phyloP scores from a whole-genome alignment of 2,329 filamentous ascomycete species.

The Amauroascus verrucosus region DNA sequence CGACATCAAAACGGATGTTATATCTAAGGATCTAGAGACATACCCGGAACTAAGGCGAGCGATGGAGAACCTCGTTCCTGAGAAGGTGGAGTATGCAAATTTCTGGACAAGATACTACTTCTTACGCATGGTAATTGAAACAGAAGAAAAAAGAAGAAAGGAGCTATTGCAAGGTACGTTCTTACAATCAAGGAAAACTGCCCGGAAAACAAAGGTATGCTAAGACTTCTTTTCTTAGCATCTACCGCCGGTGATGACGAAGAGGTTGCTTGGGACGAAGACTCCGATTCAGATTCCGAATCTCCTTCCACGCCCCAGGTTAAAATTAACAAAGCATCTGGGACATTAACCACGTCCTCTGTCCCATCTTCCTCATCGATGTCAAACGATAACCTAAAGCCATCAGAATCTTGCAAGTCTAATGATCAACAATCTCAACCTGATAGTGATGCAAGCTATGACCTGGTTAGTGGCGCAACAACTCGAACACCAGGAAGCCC shows the following conservation, averaged over 20 bases:
- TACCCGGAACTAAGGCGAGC: conserved; percentile 75
- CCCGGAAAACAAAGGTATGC: not conserved
- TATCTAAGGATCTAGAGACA: conserved; percentile 70
- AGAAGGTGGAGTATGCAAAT: conserved; percentile 72
- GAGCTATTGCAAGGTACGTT: conserved; percentile 79
- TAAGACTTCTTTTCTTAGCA: not conserved
- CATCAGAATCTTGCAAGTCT: conserved; percentile 56
- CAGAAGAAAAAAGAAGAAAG: conserved; percentile 75
- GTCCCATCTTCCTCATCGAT: conserved; percentile 24
- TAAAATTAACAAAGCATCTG: conserved; percentile 27
- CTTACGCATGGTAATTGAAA: conserved; percentile 81
- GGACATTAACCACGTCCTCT: conserved; percentile 21
- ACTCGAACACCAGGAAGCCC: conserved; percentile 66
- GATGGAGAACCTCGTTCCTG: conserved; percentile 95
- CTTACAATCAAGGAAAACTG: not conserved
- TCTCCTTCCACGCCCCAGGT: conserved; percentile 36
- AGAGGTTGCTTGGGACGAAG: conserved; percentile 59
- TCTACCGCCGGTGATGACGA: conserved; percentile 51
- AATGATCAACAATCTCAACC: conserved; percentile 84
- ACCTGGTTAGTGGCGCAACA: conserved; percentile 72
- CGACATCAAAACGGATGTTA: conserved; percentile 73
- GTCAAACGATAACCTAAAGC: conserved; percentile 46
- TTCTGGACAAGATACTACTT: conserved; percentile 98
- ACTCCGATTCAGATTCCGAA: conserved; percentile 50
- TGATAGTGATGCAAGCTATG: conserved; percentile 92